Percentiles rank a stretch among this genome's conserved stretches.
These are phyloP conservation scores for Plectranthus barbatus DNA, from an alignment of 257 asterid genomes.

Conservation along the genomic window DNA sequence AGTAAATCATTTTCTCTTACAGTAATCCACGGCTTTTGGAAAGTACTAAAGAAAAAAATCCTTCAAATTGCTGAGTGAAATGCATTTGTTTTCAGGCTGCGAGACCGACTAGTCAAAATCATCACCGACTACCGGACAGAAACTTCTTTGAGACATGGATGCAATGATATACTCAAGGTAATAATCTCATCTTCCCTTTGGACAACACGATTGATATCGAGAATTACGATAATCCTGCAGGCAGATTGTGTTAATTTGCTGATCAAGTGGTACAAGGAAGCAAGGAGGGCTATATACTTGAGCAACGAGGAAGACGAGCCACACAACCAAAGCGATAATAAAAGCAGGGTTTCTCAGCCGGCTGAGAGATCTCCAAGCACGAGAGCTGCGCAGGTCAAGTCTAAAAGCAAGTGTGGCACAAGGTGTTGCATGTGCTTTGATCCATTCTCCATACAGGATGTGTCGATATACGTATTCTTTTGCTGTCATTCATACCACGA, in stretches of 20 bases:
- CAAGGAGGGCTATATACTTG: constrained; percentile 67
- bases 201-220: neutral
- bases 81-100: constrained; percentile 54
- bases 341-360: constrained; percentile 23
- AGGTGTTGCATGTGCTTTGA: constrained; percentile 97
- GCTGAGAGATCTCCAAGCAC: constrained; percentile 42
- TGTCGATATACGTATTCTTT: constrained; percentile 61
- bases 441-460: constrained; percentile 69
- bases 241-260: constrained; percentile 88
- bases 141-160: constrained; percentile 91
- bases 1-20: too few species aligned
- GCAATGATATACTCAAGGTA: constrained; percentile 95
- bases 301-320: constrained; percentile 69
- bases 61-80: constrained; percentile 2
- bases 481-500: constrained; percentile 94
- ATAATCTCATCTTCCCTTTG: neutral
- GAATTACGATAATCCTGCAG: constrained; percentile 26
- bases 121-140: constrained; percentile 94
- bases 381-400: constrained; percentile 60
- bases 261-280: constrained; percentile 87
- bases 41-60: too few species aligned
- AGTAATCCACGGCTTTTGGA: too few species aligned
- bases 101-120: constrained; percentile 92
- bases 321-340: constrained; percentile 42
- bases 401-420: constrained; percentile 70